Conservation (phyloP, 148 eudicot species). For the Spergularia marina region DNA sequence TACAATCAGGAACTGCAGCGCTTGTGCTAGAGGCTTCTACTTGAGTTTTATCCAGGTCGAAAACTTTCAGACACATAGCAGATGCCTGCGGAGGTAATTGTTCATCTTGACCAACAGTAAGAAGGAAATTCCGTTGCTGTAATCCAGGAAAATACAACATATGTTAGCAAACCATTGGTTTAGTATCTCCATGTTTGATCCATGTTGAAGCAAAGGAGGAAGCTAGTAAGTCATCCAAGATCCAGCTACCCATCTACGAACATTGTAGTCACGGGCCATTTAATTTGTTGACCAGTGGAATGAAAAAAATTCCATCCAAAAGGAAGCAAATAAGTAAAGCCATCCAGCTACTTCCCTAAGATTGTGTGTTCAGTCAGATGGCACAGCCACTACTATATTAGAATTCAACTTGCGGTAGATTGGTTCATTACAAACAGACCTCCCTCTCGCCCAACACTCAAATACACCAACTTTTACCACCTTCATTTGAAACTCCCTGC, state of each 20-base stretch:
- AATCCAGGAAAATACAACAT: slow-evolving; percentile 10
- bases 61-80: slow-evolving; percentile 78
- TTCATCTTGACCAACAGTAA: slow-evolving; percentile 93
- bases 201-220: not conserved
- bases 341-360: not conserved
- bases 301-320: not conserved
- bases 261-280: too few relatives aligned
- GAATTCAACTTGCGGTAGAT: not conserved
- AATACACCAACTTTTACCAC: not conserved
- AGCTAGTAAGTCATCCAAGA: not conserved
- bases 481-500: not conserved
- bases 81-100: slow-evolving; percentile 65
- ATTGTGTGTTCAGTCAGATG: not conserved
- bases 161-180: slow-evolving; percentile 9
- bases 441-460: not conserved
- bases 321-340: not conserved
- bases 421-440: not conserved
- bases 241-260: too few relatives aligned
- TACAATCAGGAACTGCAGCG: slow-evolving; percentile 74
- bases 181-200: not conserved
- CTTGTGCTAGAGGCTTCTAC: slow-evolving; percentile 64
- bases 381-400: not conserved
- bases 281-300: too few relatives aligned
- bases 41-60: slow-evolving; percentile 87
- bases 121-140: slow-evolving; percentile 88